Percentiles rank a stretch among this genome's conserved stretches.
Conservation (phyloP, 345 rosid genomes). For the Erodium maritimum region DNA sequence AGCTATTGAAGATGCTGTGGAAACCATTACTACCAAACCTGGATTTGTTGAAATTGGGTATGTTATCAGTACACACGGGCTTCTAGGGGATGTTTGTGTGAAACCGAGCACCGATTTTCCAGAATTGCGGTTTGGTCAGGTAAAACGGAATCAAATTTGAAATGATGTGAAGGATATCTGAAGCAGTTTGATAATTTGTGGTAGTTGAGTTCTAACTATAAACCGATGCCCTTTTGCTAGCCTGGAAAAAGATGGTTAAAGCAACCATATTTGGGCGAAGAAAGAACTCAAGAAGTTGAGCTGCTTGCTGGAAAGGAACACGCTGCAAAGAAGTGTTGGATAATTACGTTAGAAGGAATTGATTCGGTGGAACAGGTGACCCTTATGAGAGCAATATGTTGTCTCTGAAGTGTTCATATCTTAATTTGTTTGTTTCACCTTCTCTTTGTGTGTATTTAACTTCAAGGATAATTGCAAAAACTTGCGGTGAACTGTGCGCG, state of each 20-base stretch:
- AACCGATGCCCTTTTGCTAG: constrained; percentile 15
- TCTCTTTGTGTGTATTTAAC: too few species aligned
- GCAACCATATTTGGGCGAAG: constrained; percentile 50
- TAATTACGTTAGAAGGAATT: constrained; percentile 61
- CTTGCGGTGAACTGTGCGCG: too few species aligned
- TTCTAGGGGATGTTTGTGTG: constrained; percentile 65
- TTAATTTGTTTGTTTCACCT: too few species aligned
- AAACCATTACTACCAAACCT: constrained; percentile 21
- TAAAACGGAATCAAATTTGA: constrained; percentile 8
- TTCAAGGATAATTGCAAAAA: too few species aligned
- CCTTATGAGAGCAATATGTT: background rate
- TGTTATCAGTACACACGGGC: constrained; percentile 64
- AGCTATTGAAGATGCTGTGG: constrained; percentile 43
- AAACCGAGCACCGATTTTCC: constrained; percentile 82
- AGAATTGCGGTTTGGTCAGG: constrained; percentile 64
- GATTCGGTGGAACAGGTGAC: constrained; percentile 62
- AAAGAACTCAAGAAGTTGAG: constrained; percentile 57
- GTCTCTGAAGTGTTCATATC: background rate
- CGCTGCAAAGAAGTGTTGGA: constrained; percentile 72
- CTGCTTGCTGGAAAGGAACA: constrained; percentile 73
- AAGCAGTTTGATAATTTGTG: background rate
- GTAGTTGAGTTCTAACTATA: too few species aligned
- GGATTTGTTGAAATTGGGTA: constrained; percentile 69
- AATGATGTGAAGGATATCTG: background rate
- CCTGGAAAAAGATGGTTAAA: constrained; percentile 87